Conservation (phyloP, 2,329 filamentous ascomycete genomes). For the Fusarium paranaense region DNA sequence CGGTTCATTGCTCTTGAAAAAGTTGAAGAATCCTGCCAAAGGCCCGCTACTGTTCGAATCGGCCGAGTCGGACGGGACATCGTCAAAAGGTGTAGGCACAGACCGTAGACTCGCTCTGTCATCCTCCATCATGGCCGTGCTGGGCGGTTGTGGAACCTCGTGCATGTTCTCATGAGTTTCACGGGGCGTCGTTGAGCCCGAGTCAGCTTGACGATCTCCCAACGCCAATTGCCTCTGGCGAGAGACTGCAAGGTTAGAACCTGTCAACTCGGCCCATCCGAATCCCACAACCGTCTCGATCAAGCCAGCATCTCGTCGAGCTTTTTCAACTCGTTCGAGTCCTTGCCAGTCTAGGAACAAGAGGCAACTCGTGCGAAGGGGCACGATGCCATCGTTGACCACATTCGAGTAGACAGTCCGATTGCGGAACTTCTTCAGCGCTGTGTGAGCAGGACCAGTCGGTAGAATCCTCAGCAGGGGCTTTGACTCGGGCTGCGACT, state of each 20-base stretch:
- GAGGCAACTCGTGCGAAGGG: slow-evolving; percentile 93
- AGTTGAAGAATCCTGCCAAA: slow-evolving; percentile 74
- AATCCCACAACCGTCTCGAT: slow-evolving; percentile 94
- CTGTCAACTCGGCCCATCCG: slow-evolving; percentile 93
- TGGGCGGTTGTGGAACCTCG: slow-evolving; percentile 78
- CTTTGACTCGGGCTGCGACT: slow-evolving; percentile 79
- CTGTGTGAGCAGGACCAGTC: slow-evolving; percentile 89
- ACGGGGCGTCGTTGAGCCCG: slow-evolving; percentile 51
- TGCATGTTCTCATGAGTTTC: slow-evolving; percentile 53
- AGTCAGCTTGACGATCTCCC: slow-evolving; percentile 48
- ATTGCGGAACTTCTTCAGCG: slow-evolving; percentile 88
- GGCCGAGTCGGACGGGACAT: slow-evolving; percentile 43
- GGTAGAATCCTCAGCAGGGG: slow-evolving; percentile 89
- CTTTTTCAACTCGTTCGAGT: slow-evolving; percentile 92
- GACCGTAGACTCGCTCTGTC: slow-evolving; percentile 69
- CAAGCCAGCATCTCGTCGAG: slow-evolving; percentile 88
- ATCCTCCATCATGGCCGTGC: slow-evolving; percentile 75
- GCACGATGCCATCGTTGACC: slow-evolving; percentile 97
- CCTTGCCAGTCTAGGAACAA: slow-evolving; percentile 97
- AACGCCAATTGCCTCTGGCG: slow-evolving; percentile 57
- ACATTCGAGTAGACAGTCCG: slow-evolving; percentile 96
- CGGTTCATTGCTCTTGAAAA: slow-evolving; percentile 73
- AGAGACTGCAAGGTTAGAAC: slow-evolving; percentile 66
- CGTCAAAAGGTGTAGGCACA: slow-evolving; percentile 49
- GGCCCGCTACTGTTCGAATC: slow-evolving; percentile 58